These are phyloP conservation scores for Nicotiana tabacum DNA, from an alignment of 257 asterid species.

Conservation along the genomic window DNA sequence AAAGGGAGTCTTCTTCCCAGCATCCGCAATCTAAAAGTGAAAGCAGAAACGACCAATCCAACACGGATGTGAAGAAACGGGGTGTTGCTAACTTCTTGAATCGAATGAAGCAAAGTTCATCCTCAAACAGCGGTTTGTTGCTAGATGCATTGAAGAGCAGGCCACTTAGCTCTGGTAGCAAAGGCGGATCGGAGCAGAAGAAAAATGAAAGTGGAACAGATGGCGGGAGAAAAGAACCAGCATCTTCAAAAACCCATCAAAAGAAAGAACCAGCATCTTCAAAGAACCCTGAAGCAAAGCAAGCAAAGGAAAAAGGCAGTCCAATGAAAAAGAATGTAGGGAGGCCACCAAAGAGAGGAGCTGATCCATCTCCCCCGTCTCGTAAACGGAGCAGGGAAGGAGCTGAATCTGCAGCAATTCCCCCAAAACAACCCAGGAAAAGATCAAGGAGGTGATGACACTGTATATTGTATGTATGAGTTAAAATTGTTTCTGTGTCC, in stretches of 20 bases:
- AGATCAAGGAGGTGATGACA: constrained; percentile 52
- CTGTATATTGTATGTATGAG: neutral
- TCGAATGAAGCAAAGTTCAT: constrained; percentile 52
- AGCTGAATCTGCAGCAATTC: constrained; percentile 31
- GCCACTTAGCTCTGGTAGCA: constrained; percentile 30
- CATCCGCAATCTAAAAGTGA: constrained; percentile 34
- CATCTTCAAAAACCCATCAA: constrained; percentile 13
- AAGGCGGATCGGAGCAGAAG: constrained; percentile 40
- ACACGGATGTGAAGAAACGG: constrained; percentile 50
- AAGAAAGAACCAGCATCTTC: no score
- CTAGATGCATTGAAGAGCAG: constrained; percentile 55
- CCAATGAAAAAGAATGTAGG: constrained; percentile 50
- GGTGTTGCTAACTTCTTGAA: constrained; percentile 59
- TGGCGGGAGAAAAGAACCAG: constrained; percentile 32
- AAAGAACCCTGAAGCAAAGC: constrained; percentile 28
- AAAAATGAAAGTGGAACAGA: constrained; percentile 29
- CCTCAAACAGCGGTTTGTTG: constrained; percentile 46
- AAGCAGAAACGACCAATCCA: constrained; percentile 35
- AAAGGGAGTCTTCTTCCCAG: constrained; percentile 39
- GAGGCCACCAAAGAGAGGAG: constrained; percentile 60
- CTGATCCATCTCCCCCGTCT: constrained; percentile 22
- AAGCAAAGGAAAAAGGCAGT: constrained; percentile 35
- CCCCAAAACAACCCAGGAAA: constrained; percentile 56
- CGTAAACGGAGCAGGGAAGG: constrained; percentile 47
- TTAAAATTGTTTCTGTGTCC: neutral